Evolutionary conservation across 2,329 filamentous ascomycete species (phyloP).

Genomic region (Fusarium robinianum): DNA sequence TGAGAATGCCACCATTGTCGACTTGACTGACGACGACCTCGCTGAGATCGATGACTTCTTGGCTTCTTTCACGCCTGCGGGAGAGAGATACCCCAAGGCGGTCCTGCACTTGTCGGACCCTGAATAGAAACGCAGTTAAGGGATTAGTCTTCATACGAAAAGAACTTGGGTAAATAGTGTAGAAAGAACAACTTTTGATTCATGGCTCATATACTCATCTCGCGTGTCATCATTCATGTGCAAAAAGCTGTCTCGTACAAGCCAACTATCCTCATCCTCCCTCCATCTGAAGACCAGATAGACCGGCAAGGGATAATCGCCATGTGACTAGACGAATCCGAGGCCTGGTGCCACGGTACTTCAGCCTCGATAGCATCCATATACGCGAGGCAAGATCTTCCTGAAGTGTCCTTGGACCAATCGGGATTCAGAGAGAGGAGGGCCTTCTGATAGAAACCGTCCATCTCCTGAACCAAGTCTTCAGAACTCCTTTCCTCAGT

Average conservation of each 20-base stretch:
- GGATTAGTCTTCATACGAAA: background rate
- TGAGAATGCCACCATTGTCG: slow-evolving; percentile 62
- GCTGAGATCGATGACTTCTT: slow-evolving; percentile 55
- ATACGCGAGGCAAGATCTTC: slow-evolving; percentile 41
- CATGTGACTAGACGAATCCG: slow-evolving; percentile 4
- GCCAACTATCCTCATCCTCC: slow-evolving; percentile 42
- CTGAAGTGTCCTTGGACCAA: slow-evolving; percentile 3
- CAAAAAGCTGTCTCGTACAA: slow-evolving; percentile 36
- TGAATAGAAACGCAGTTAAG: slow-evolving; percentile 6
- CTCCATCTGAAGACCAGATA: slow-evolving; percentile 41
- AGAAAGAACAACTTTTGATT: slow-evolving; percentile 3
- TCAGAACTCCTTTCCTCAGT: background rate
- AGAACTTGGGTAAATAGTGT: background rate
- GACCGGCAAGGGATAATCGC: slow-evolving; percentile 45
- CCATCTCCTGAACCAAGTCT: slow-evolving; percentile 25
- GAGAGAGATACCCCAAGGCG: slow-evolving; percentile 52
- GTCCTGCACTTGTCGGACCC: slow-evolving; percentile 26
- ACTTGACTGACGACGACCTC: slow-evolving; percentile 56
- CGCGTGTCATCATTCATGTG: slow-evolving; percentile 11
- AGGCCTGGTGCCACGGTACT: slow-evolving; percentile 20
- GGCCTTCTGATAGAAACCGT: slow-evolving; percentile 28
- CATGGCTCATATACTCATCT: slow-evolving; percentile 18
- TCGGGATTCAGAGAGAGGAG: slow-evolving; percentile 29
- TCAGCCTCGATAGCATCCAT: slow-evolving; percentile 33
- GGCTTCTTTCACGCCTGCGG: slow-evolving; percentile 51